phyloP scores from a whole-genome alignment of 2,329 filamentous ascomycete species.

The Huntiella bhutanensis region DNA sequence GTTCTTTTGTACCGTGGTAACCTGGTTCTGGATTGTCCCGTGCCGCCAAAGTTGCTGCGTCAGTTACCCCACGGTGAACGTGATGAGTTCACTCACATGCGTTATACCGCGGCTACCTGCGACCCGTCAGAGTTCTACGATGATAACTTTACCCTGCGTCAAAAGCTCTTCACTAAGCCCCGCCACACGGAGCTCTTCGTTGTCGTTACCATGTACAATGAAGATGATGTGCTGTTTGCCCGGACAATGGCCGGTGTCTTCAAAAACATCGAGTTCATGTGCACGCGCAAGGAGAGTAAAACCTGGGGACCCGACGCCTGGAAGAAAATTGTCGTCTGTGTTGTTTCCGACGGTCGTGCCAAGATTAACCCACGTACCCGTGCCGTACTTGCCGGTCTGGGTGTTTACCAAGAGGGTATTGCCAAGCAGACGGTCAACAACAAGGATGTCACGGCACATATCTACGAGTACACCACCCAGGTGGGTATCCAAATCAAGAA shows the following conservation, averaged over 20 bases:
- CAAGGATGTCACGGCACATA: constrained; percentile 83
- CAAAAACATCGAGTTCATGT: constrained; percentile 96
- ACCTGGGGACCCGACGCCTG: constrained; percentile 95
- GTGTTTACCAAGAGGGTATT: constrained; percentile 94
- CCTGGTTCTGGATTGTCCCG: constrained; percentile 87
- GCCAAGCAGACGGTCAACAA: constrained; percentile 98
- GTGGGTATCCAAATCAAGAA: constrained; percentile 81
- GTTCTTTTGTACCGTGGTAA: constrained; percentile 96
- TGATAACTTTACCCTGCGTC: constrained; percentile 76
- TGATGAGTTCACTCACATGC: constrained; percentile 80
- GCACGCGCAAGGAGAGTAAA: constrained; percentile 72
- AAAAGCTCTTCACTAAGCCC: constrained; percentile 80
- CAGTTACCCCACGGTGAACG: constrained; percentile 82
- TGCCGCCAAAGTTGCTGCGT: constrained; percentile 71
- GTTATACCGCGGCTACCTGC: constrained; percentile 81
- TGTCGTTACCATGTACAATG: constrained; percentile 97
- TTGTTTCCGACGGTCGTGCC: constrained; percentile 83
- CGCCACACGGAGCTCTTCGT: constrained; percentile 91
- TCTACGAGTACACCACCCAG: constrained; percentile 92
- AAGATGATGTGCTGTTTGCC: constrained; percentile 91
- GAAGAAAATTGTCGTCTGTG: constrained; percentile 98
- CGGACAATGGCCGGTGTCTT: constrained; percentile 97
- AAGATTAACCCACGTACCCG: constrained; percentile 82
- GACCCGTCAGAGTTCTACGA: constrained; percentile 78
- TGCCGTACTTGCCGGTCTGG: constrained; percentile 88